Percentiles rank a stretch among this genome's conserved stretches.
Conservation (phyloP, 257 asterid species). For the Gardenia jasminoides region DNA sequence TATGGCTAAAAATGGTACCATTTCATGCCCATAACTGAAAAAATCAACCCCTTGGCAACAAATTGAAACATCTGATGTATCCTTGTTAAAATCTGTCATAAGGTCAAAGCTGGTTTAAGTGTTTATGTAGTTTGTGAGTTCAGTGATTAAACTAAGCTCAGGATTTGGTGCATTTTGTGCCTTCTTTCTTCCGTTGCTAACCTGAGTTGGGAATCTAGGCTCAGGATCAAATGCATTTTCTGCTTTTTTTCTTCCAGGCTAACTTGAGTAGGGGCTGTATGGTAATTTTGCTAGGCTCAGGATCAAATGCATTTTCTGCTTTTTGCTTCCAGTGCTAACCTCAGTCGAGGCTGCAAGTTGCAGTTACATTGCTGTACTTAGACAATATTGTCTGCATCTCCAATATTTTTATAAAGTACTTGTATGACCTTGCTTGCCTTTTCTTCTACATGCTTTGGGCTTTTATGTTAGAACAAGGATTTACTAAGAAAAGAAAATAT, state of each 20-base stretch:
- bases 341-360: not conserved
- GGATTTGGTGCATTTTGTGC: not conserved
- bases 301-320: not conserved
- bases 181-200: not conserved
- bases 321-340: not conserved
- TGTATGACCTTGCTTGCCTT: not conserved
- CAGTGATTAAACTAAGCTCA: not conserved
- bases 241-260: not conserved
- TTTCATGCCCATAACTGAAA: not conserved
- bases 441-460: not conserved
- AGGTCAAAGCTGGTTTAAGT: not conserved
- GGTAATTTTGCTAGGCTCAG: not conserved
- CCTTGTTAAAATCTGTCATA: not conserved
- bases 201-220: not conserved
- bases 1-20: not conserved
- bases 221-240: not conserved
- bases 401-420: not conserved
- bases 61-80: not conserved
- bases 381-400: not conserved
- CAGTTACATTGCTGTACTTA: not conserved
- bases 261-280: too few relatives aligned
- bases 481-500: not conserved
- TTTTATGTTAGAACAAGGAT: not conserved
- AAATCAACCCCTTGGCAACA: not conserved
- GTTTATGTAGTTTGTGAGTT: not conserved